These are phyloP conservation scores for Closterium sp. DNA, from an alignment of 139 green algal genomes.

Conservation along the genomic window DNA sequence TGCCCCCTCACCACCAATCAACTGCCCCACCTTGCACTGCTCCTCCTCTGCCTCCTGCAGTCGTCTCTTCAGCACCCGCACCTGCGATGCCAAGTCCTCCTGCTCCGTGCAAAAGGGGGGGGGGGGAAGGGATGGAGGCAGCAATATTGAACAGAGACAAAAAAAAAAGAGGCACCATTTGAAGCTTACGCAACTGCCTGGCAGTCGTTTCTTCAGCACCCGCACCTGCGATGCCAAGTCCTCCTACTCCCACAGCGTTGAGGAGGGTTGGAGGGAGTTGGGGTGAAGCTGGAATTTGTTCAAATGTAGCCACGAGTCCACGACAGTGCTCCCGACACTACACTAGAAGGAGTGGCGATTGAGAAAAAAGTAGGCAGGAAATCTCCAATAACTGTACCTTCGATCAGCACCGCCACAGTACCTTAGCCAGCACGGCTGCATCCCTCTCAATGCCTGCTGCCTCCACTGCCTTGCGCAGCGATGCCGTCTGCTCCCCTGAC, in stretches of 20 bases:
- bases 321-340: no score
- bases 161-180: not conserved
- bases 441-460: not conserved
- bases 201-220: not conserved
- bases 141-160: no score
- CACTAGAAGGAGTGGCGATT: no score
- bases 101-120: not conserved
- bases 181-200: not conserved
- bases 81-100: constrained; percentile 2
- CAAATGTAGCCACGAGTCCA: no score
- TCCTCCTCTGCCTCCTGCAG: constrained; percentile 11
- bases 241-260: not conserved
- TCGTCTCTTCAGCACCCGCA: constrained; percentile 3
- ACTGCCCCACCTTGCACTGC: not conserved
- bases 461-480: not conserved
- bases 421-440: not conserved
- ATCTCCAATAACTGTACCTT: no score
- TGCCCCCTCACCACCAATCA: no score
- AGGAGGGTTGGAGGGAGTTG: no score
- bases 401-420: not conserved
- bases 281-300: no score
- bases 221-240: not conserved
- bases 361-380: no score
- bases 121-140: not conserved
- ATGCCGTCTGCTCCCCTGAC: not conserved